Conservation (phyloP, 306 rosid species). For the Vigna hirtella region DNA sequence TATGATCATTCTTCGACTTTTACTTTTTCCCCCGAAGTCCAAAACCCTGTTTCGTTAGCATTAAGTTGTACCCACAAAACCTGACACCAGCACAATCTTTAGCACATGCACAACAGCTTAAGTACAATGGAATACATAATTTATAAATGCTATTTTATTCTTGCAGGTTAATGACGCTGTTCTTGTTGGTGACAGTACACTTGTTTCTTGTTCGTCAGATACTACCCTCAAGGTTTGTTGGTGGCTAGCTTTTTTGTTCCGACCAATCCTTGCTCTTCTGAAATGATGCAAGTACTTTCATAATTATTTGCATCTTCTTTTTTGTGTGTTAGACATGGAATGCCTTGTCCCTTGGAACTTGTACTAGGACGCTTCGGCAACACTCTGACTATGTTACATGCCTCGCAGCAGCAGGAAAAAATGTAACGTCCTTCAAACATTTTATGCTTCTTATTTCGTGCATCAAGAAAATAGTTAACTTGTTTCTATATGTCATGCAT, state of each 20-base stretch:
- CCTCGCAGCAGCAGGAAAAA: constrained; percentile 87
- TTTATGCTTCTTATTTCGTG: constrained; percentile 32
- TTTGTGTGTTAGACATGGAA: constrained; percentile 76
- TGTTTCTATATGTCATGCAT: constrained; percentile 33
- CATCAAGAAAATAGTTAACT: constrained; percentile 46
- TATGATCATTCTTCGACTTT: background rate
- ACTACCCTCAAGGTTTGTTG: constrained; percentile 87
- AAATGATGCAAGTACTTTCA: constrained; percentile 29
- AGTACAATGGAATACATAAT: constrained; percentile 24
- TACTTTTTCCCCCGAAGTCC: background rate
- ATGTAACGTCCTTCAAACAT: constrained; percentile 80
- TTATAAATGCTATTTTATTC: constrained; percentile 41
- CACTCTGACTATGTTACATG: constrained; percentile 97
- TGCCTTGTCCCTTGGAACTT: constrained; percentile 76
- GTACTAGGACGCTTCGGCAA: constrained; percentile 85
- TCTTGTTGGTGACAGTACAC: constrained; percentile 84
- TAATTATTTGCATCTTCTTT: constrained; percentile 30
- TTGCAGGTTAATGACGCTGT: constrained; percentile 96
- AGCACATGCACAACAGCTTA: constrained; percentile 17
- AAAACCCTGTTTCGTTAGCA: constrained; percentile 24
- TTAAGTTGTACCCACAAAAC: constrained; percentile 28
- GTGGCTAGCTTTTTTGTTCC: constrained; percentile 28
- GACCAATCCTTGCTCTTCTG: constrained; percentile 23
- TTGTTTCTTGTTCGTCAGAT: constrained; percentile 98
- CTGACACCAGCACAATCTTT: background rate